A percentile compares a stretch with the other conserved stretches of the same genome.
Evolutionary conservation across 2,329 filamentous ascomycete species (phyloP).

Genomic region (Aspergillus bombycis): DNA sequence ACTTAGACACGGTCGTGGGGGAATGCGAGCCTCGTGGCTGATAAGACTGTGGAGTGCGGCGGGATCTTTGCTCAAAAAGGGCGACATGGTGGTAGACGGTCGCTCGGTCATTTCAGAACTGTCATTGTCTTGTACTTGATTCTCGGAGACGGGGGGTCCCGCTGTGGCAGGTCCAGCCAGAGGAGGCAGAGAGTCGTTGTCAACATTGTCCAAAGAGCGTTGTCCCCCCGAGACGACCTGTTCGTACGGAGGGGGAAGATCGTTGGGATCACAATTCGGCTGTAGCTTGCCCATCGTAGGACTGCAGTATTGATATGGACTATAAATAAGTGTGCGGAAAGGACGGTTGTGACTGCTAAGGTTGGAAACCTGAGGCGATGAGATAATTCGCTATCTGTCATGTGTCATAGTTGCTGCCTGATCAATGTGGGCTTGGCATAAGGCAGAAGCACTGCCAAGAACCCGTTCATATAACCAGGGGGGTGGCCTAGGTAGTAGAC

Average conservation of each 20-base stretch:
- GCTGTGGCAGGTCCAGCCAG: background rate
- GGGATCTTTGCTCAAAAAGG: constrained; percentile 14
- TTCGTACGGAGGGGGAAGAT: background rate
- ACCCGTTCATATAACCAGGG: no score
- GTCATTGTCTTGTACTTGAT: background rate
- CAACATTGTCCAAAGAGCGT: background rate
- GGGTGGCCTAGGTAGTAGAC: no score
- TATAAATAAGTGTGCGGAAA: background rate
- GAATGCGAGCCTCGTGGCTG: constrained; percentile 33
- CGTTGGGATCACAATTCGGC: background rate
- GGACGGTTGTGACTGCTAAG: background rate
- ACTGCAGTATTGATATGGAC: background rate
- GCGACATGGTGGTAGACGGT: constrained; percentile 11
- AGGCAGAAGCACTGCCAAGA: background rate
- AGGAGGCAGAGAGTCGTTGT: background rate
- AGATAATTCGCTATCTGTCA: background rate
- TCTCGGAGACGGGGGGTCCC: background rate
- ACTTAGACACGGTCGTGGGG: constrained; percentile 58
- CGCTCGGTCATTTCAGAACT: background rate
- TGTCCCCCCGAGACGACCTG: background rate
- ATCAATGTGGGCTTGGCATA: background rate
- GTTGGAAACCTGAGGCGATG: background rate
- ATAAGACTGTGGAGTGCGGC: constrained; percentile 50
- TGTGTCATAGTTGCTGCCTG: background rate
- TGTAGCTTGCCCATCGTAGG: background rate